phyloP scores from a whole-genome alignment of 495 filamentous ascomycete species.

The Alectoria sarmentosa region DNA sequence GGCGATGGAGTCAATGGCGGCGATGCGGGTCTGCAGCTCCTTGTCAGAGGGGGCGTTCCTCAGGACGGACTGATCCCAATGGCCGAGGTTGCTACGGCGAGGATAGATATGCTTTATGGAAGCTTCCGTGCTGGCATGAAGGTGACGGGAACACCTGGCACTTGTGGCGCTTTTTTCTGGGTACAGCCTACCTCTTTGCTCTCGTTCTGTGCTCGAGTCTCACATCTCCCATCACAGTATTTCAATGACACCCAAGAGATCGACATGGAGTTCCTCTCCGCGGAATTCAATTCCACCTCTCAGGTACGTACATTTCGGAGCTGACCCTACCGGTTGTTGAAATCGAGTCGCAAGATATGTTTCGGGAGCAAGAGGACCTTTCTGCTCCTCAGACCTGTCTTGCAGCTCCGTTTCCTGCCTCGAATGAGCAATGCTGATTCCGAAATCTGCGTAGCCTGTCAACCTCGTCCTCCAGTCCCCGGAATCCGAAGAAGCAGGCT shows the following conservation, averaged over 20 bases:
- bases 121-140: slow-evolving; percentile 61
- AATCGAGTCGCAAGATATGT: no score
- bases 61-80: slow-evolving; percentile 47
- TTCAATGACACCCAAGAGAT: slow-evolving; percentile 73
- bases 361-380: no score
- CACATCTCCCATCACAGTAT: slow-evolving; percentile 41
- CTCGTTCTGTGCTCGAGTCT: neutral
- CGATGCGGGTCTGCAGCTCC: slow-evolving; percentile 52
- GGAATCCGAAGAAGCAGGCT: slow-evolving; percentile 45
- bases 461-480: slow-evolving; percentile 67
- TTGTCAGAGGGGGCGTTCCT: slow-evolving; percentile 42
- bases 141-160: slow-evolving; percentile 49
- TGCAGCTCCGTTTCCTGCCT: no score
- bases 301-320: no score
- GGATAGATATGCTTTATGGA: slow-evolving; percentile 56
- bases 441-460: no score
- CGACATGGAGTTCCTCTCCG: slow-evolving; percentile 67
- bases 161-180: slow-evolving; percentile 75
- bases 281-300: slow-evolving; percentile 43
- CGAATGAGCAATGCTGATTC: no score
- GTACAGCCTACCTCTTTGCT: slow-evolving; percentile 32
- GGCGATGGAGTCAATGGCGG: slow-evolving; percentile 39
- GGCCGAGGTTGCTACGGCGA: slow-evolving; percentile 51
- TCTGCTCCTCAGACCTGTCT: no score
- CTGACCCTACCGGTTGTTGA: no score